These are phyloP conservation scores for Chlamydomonas sp. DNA, from an alignment of 139 green algal species.

Conservation along the genomic window DNA sequence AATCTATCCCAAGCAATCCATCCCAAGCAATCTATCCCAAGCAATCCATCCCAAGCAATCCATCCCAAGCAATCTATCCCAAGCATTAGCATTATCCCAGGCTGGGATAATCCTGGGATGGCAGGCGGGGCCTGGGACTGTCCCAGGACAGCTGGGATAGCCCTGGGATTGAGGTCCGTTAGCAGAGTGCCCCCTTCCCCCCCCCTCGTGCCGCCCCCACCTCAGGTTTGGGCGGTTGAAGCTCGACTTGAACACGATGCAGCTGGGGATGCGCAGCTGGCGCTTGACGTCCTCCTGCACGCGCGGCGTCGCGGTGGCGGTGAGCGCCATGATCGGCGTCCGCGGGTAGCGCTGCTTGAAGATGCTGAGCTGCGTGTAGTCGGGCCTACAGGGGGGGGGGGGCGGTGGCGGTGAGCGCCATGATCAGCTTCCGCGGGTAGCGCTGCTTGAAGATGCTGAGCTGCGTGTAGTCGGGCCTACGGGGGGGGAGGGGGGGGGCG, in stretches of 20 bases:
- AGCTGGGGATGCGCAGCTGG: conserved; percentile 51
- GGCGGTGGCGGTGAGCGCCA: conserved; percentile 76
- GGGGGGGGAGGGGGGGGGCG: conserved; percentile 38
- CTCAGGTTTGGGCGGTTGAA: conserved; percentile 93
- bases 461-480: conserved; percentile 10
- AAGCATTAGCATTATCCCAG: not conserved
- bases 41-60: too few relatives aligned
- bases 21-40: too few relatives aligned
- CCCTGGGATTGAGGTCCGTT: too few relatives aligned
- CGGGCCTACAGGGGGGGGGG: conserved; percentile 33
- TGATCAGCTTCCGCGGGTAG: conserved; percentile 53
- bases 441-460: conserved; percentile 60
- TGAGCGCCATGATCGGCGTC: conserved; percentile 68
- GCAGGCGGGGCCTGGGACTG: too few relatives aligned
- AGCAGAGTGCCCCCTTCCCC: too few relatives aligned
- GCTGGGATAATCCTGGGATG: too few relatives aligned
- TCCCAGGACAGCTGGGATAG: too few relatives aligned
- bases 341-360: conserved; percentile 69
- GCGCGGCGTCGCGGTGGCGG: conserved; percentile 61
- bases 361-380: conserved; percentile 18
- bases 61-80: too few relatives aligned
- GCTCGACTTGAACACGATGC: conserved; percentile 72
- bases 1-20: too few relatives aligned
- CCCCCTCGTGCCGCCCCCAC: conserved; percentile 21
- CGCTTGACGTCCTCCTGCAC: conserved; percentile 54